Conservation (phyloP, 805 yeast genomes). For the Phaffomyces opuntiae region DNA sequence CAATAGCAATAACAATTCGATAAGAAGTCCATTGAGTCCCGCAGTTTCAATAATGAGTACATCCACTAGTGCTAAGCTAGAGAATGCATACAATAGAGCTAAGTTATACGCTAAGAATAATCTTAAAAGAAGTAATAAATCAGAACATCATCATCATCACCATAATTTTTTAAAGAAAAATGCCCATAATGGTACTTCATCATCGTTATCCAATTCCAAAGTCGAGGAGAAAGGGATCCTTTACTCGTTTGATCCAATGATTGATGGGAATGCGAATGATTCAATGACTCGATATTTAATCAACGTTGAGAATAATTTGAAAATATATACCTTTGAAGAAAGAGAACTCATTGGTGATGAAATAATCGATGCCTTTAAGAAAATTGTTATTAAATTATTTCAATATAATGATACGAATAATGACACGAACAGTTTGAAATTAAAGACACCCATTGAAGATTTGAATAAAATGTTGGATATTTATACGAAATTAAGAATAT, state of each 20-base stretch:
- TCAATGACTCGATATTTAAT: conserved; percentile 25
- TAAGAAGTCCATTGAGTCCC: conserved; percentile 11
- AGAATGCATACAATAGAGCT: conserved; percentile 19
- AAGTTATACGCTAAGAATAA: conserved; percentile 22
- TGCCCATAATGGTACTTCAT: conserved; percentile 25
- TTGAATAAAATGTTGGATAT: conserved; percentile 40
- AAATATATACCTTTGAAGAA: conserved; percentile 26
- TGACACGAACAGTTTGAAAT: conserved; percentile 5
- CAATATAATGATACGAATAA: conserved; percentile 27
- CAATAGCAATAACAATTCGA: neutral
- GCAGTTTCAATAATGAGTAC: conserved; percentile 1
- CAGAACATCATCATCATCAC: conserved; percentile 9
- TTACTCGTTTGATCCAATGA: conserved; percentile 29
- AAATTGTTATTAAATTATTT: conserved; percentile 40
- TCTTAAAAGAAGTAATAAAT: conserved; percentile 6
- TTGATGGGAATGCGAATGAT: conserved; percentile 22
- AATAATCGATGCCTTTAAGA: conserved; percentile 41
- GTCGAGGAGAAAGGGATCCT: conserved; percentile 27
- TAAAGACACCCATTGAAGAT: conserved; percentile 52
- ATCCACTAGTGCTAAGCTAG: conserved; percentile 7
- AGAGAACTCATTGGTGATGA: conserved; percentile 38
- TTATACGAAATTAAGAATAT: conserved; percentile 32
- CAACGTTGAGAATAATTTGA: conserved; percentile 22
- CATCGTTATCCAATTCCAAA: conserved; percentile 32
- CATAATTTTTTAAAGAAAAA: conserved; percentile 17